These are phyloP conservation scores for Exserohilum rostratum DNA, from an alignment of 2,329 filamentous ascomycete species.

Conservation along the genomic window DNA sequence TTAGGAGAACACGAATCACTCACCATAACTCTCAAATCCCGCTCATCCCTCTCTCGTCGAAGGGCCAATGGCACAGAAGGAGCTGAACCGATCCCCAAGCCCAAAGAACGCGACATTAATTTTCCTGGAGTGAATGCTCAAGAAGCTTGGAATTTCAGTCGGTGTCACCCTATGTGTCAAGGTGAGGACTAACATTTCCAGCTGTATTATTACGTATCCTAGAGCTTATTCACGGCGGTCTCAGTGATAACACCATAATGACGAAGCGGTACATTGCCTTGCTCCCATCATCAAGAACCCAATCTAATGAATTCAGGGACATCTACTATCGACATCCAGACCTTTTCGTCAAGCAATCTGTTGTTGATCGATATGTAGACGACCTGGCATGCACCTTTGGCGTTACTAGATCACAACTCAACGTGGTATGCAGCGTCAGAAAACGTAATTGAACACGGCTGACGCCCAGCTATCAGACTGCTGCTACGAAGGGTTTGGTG, in stretches of 20 bases:
- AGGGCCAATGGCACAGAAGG: conserved; percentile 8
- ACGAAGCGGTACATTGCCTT: conserved; percentile 59
- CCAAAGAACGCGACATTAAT: conserved; percentile 39
- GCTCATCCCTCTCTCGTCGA: conserved; percentile 30
- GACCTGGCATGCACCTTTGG: conserved; percentile 74
- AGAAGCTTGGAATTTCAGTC: conserved; percentile 66
- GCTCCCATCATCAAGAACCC: background rate
- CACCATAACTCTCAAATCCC: conserved; percentile 56
- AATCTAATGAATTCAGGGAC: conserved; percentile 60
- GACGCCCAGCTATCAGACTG: conserved; percentile 59
- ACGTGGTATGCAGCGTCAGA: conserved; percentile 64
- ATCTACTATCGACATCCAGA: conserved; percentile 79
- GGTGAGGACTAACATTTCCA: conserved; percentile 32
- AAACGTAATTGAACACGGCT: conserved; percentile 31
- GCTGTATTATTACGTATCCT: conserved; percentile 63
- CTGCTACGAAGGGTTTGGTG: conserved; percentile 74
- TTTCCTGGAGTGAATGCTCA: conserved; percentile 62
- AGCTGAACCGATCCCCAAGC: conserved; percentile 13
- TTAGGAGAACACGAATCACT: conserved; percentile 56
- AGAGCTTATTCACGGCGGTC: conserved; percentile 60
- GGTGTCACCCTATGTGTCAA: conserved; percentile 6
- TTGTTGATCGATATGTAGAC: conserved; percentile 75
- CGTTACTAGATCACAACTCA: conserved; percentile 67
- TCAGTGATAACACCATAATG: conserved; percentile 55
- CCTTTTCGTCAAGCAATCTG: conserved; percentile 71